Evolutionary conservation across 2,329 filamentous ascomycete genomes (phyloP).

Genomic region (Diaporthe capsici): DNA sequence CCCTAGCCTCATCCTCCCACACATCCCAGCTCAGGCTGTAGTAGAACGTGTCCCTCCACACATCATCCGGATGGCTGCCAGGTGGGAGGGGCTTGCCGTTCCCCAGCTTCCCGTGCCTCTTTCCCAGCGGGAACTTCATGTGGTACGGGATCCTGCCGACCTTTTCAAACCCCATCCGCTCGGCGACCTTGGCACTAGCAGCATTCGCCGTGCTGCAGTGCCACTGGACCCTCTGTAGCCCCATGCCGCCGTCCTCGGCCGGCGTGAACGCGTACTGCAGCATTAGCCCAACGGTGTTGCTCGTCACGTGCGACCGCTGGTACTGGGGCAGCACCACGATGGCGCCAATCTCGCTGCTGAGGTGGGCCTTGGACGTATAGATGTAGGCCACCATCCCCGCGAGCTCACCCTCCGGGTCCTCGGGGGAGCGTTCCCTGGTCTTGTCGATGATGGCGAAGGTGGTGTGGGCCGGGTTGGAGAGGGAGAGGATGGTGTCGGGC

Average conservation of each 20-base stretch:
- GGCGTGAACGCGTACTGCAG: constrained; percentile 48
- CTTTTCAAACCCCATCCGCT: constrained; percentile 51
- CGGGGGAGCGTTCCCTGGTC: constrained; percentile 44
- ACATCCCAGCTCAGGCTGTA: constrained; percentile 51
- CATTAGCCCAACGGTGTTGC: constrained; percentile 52
- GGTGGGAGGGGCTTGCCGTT: constrained; percentile 46
- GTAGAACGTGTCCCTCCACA: constrained; percentile 48
- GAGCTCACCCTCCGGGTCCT: constrained; percentile 48
- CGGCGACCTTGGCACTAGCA: constrained; percentile 48
- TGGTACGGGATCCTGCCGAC: constrained; percentile 53
- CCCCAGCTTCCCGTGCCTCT: constrained; percentile 45
- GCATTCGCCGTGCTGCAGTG: constrained; percentile 47
- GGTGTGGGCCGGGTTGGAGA: constrained; percentile 37
- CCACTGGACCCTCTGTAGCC: constrained; percentile 52
- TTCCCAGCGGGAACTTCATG: constrained; percentile 46
- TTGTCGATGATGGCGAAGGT: constrained; percentile 50
- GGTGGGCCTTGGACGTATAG: constrained; percentile 42
- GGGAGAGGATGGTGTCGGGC: constrained; percentile 16
- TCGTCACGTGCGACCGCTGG: constrained; percentile 53
- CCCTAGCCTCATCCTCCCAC: constrained; percentile 45
- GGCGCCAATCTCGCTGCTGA: constrained; percentile 51
- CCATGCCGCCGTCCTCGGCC: constrained; percentile 44
- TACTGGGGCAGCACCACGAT: constrained; percentile 53
- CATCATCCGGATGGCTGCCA: constrained; percentile 45
- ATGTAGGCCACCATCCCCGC: constrained; percentile 50